Conservation (phyloP, 2,329 filamentous ascomycete genomes). For the Fusarium verticillioides region DNA sequence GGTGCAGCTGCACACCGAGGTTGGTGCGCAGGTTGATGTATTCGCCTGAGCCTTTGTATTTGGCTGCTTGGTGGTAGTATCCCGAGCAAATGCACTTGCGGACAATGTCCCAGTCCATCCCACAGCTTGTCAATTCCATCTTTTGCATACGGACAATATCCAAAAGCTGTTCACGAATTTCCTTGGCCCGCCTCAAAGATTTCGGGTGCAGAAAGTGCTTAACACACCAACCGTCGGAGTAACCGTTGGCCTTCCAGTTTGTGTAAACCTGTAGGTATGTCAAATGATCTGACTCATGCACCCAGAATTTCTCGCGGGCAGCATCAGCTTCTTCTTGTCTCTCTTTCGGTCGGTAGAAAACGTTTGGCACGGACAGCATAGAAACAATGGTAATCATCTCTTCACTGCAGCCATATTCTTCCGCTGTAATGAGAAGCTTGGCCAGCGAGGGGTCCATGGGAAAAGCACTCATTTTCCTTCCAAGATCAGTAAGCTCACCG, state of each 20-base stretch:
- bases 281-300: constrained; percentile 95
- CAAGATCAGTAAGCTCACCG: constrained; percentile 88
- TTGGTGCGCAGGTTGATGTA: constrained; percentile 97
- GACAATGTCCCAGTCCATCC: constrained; percentile 96
- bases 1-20: constrained; percentile 93
- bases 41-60: constrained; percentile 95
- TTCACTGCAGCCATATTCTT: constrained; percentile 91
- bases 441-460: constrained; percentile 97
- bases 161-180: constrained; percentile 91
- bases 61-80: constrained; percentile 97
- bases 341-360: constrained; percentile 97
- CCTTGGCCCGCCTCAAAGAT: constrained; percentile 87
- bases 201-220: constrained; percentile 97
- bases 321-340: constrained; percentile 96
- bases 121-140: constrained; percentile 87
- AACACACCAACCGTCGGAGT: constrained; percentile 90
- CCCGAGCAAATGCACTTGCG: constrained; percentile 97
- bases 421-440: constrained; percentile 92
- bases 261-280: constrained; percentile 96
- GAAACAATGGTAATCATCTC: constrained; percentile 99
- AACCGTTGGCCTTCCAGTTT: constrained; percentile 93
- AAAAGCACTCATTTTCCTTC: constrained; percentile 94
- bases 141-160: constrained; percentile 97
- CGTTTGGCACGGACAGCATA: constrained; percentile 95
- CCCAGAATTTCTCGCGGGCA: constrained; percentile 97